These are phyloP conservation scores for Rubroboletus pulcherrimus DNA, from an alignment of 768 basidiomycete genomes.

Conservation along the genomic window DNA sequence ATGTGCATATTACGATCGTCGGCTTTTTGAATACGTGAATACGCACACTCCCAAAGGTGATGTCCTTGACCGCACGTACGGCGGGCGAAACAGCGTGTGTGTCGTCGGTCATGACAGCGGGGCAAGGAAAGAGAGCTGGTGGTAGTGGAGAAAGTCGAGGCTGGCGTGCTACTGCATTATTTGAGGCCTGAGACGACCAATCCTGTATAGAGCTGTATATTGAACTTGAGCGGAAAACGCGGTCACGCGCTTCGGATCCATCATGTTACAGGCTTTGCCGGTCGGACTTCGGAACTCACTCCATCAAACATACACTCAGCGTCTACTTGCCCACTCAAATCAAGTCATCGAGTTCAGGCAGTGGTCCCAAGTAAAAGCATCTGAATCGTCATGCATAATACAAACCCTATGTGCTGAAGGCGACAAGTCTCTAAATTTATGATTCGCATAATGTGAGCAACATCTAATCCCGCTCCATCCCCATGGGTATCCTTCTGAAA, in stretches of 20 bases:
- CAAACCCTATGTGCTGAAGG: neutral
- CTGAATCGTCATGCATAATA: neutral
- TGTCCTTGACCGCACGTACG: conserved; percentile 40
- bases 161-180: conserved; percentile 25
- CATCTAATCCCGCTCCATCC: conserved; percentile 1
- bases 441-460: neutral
- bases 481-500: conserved; percentile 38
- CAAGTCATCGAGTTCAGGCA: neutral
- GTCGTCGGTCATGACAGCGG: conserved; percentile 21
- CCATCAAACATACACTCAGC: neutral
- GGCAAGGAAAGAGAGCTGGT: neutral
- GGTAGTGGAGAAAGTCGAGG: neutral
- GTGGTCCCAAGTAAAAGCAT: neutral
- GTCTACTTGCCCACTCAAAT: neutral
- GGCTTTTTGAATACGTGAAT: neutral
- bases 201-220: conserved; percentile 22
- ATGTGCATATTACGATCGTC: neutral
- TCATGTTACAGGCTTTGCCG: neutral
- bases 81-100: conserved; percentile 13
- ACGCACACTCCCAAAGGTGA: conserved; percentile 57
- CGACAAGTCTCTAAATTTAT: neutral
- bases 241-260: conserved; percentile 4
- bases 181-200: conserved; percentile 16
- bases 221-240: conserved; percentile 20
- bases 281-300: conserved; percentile 7